A percentile compares a stretch with the other conserved stretches of the same genome.
Evolutionary conservation across 73 alveolate genomes (phyloP).

Genomic region (Paramecium caudatum): DNA sequence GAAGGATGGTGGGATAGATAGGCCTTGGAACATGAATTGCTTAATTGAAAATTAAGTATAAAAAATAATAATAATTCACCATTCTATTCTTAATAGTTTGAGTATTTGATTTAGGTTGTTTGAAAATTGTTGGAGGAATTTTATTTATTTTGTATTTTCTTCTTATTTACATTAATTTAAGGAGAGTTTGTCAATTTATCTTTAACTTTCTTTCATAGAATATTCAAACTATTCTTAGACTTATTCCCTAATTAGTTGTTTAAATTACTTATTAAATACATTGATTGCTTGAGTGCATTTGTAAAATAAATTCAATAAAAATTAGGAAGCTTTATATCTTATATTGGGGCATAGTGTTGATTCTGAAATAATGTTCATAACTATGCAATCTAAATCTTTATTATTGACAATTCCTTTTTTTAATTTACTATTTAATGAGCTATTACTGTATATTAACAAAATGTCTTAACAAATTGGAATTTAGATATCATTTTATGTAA

Average conservation of each 20-base stretch:
- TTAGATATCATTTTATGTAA: neutral
- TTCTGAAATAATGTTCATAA: slow-evolving; percentile 3
- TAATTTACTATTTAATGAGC: neutral
- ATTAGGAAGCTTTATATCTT: slow-evolving; percentile 24
- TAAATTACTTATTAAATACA: slow-evolving; percentile 1
- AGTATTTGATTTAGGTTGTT: slow-evolving; percentile 41
- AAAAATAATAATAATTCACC: slow-evolving; percentile 49
- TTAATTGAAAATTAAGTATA: too few relatives aligned
- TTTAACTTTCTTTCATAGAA: slow-evolving; percentile 46
- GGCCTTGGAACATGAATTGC: slow-evolving; percentile 72
- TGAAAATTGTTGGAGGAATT: neutral
- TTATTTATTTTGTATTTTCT: neutral
- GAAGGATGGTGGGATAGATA: slow-evolving; percentile 77
- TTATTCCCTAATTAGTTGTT: neutral
- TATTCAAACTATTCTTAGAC: slow-evolving; percentile 16
- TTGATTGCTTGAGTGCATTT: slow-evolving; percentile 31
- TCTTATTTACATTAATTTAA: slow-evolving; percentile 15
- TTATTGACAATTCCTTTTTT: neutral
- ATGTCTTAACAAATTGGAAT: slow-evolving; percentile 1
- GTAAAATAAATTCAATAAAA: slow-evolving; percentile 2
- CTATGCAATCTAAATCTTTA: neutral
- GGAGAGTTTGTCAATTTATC: neutral
- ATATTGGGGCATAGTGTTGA: neutral
- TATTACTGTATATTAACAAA: neutral
- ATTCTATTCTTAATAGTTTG: slow-evolving; percentile 17